Percentiles rank a stretch among this genome's conserved stretches.
Evolutionary conservation across 2,329 filamentous ascomycete genomes (phyloP).

Genomic region (Pseudonectria foliicola): DNA sequence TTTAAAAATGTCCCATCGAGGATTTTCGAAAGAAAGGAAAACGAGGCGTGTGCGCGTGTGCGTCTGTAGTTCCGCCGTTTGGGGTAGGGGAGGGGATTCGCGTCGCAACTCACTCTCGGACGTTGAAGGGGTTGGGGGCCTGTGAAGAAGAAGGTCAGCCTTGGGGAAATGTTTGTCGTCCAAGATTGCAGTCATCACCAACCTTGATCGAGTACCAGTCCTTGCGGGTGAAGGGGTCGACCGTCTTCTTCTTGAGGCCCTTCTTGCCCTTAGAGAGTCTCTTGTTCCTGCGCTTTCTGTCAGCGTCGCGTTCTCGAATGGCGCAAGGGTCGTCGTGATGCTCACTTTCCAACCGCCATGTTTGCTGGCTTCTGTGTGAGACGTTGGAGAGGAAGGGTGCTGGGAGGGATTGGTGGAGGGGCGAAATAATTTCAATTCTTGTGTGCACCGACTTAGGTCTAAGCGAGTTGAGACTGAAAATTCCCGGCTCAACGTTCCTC

Average conservation of each 20-base stretch:
- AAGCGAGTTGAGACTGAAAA: conserved; percentile 27
- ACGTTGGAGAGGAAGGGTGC: conserved; percentile 36
- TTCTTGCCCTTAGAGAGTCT: conserved; percentile 99
- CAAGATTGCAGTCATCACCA: conserved; percentile 10
- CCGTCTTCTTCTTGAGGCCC: conserved; percentile 99
- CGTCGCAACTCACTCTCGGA: conserved; percentile 75
- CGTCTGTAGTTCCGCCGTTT: background rate
- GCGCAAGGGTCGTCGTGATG: conserved; percentile 8
- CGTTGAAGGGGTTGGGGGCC: conserved; percentile 92
- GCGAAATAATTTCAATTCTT: conserved; percentile 35
- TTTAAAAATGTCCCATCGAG: conserved; percentile 7
- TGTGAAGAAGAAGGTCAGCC: conserved; percentile 28
- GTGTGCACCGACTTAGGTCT: conserved; percentile 34
- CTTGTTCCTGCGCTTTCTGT: conserved; percentile 71
- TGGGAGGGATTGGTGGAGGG: conserved; percentile 35
- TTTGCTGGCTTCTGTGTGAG: conserved; percentile 44
- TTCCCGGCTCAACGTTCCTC: conserved; percentile 22
- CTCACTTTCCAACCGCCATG: conserved; percentile 57
- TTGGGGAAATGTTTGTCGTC: background rate
- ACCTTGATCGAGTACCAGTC: conserved; percentile 99
- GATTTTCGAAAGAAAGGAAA: conserved; percentile 18
- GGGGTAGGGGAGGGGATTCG: conserved; percentile 2
- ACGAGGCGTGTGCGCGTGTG: too few species aligned
- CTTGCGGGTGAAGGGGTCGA: conserved; percentile 96
- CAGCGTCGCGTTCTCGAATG: conserved; percentile 12